These are phyloP conservation scores for Colletotrichum sublineola DNA, from an alignment of 2,329 filamentous ascomycete species.

Conservation along the genomic window DNA sequence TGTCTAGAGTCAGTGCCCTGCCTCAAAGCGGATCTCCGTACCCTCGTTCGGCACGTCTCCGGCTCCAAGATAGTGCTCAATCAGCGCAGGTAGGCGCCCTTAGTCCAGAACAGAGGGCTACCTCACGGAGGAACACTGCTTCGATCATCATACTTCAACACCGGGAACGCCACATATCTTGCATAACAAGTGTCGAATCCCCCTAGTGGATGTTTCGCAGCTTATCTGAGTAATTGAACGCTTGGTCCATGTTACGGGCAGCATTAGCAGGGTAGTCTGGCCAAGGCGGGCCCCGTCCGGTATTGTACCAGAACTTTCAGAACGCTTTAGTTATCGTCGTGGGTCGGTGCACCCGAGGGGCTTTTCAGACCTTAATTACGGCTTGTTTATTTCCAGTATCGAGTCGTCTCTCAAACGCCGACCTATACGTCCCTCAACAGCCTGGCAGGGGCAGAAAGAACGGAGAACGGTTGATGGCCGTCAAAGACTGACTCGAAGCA, in stretches of 20 bases:
- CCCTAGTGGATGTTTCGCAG: conserved; percentile 24
- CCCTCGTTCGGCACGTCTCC: conserved; percentile 10
- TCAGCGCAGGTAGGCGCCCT: background rate
- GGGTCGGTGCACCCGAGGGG: conserved; percentile 24
- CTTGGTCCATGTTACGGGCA: conserved; percentile 4
- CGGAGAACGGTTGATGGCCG: background rate
- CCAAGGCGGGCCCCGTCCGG: conserved; percentile 11
- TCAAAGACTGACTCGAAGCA: background rate
- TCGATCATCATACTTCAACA: background rate
- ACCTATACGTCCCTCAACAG: background rate
- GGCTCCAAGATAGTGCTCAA: conserved; percentile 23
- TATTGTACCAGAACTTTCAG: conserved; percentile 26
- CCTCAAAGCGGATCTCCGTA: conserved; percentile 33
- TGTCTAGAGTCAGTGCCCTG: conserved; percentile 33
- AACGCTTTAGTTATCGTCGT: conserved; percentile 36
- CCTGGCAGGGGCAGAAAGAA: background rate
- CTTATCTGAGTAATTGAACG: background rate
- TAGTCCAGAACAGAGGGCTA: conserved; percentile 21
- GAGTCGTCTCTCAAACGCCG: background rate
- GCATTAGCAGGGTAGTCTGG: conserved; percentile 17
- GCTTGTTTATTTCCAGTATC: background rate
- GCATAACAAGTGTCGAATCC: background rate
- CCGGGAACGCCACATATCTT: background rate
- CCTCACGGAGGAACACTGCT: conserved; percentile 5
- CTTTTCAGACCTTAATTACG: background rate